phyloP scores from a whole-genome alignment of 2,329 filamentous ascomycete species.

The Phyllachora maydis region DNA sequence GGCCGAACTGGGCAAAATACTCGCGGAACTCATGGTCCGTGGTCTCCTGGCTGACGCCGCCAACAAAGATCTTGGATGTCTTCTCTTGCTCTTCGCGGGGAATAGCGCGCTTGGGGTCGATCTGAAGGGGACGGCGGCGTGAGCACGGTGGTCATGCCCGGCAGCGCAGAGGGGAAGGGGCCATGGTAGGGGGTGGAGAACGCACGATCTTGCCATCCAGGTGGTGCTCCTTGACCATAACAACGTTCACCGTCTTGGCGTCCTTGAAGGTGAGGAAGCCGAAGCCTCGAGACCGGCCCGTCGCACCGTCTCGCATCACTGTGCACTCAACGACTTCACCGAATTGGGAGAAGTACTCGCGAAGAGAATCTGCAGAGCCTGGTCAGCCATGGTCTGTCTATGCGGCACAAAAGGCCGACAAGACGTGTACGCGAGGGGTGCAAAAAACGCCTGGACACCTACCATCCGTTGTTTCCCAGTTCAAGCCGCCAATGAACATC shows the following conservation, averaged over 20 bases:
- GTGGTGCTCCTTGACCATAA: slow-evolving; percentile 99
- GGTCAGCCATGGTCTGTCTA: slow-evolving; percentile 3
- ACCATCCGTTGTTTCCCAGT: slow-evolving; percentile 99
- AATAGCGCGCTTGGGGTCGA: slow-evolving; percentile 94
- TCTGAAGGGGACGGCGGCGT: slow-evolving; percentile 30
- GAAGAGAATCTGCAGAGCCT: slow-evolving; percentile 58
- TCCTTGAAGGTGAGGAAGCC: slow-evolving; percentile 97
- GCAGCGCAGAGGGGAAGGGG: no score
- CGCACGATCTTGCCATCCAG: slow-evolving; percentile 95
- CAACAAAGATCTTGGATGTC: slow-evolving; percentile 97
- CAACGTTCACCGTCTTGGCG: slow-evolving; percentile 91
- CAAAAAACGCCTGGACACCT: slow-evolving; percentile 25
- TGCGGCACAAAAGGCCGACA: no score
- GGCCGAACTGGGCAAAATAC: slow-evolving; percentile 91
- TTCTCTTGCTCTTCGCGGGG: slow-evolving; percentile 95
- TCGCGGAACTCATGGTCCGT: slow-evolving; percentile 91
- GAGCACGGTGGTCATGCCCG: no score
- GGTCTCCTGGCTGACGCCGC: slow-evolving; percentile 90
- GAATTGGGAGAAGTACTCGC: slow-evolving; percentile 94
- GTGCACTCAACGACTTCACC: slow-evolving; percentile 95
- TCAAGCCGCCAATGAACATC: slow-evolving; percentile 98
- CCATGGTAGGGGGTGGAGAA: slow-evolving; percentile 4
- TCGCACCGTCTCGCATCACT: slow-evolving; percentile 94
- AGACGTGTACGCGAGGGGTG: no score
- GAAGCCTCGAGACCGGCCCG: slow-evolving; percentile 84